These are phyloP conservation scores for Claviceps pusilla DNA, from an alignment of 2,329 filamentous ascomycete genomes.

Conservation along the genomic window DNA sequence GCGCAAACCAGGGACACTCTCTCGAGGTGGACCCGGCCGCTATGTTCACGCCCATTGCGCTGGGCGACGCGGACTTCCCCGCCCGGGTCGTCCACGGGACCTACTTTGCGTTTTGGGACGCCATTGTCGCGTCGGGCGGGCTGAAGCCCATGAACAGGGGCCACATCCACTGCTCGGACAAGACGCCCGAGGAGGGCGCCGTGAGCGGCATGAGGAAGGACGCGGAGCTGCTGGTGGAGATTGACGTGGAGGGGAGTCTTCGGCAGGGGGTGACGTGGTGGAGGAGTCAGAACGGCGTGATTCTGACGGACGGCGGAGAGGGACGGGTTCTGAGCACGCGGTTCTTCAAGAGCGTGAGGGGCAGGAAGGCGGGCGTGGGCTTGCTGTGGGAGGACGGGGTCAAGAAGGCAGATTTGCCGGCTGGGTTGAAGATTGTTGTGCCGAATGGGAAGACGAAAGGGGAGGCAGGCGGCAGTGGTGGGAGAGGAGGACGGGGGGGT, in stretches of 20 bases:
- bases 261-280: slow-evolving; percentile 53
- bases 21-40: slow-evolving; percentile 59
- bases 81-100: slow-evolving; percentile 70
- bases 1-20: slow-evolving; percentile 88
- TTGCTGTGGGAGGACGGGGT: slow-evolving; percentile 58
- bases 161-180: slow-evolving; percentile 69
- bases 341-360: slow-evolving; percentile 60
- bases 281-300: slow-evolving; percentile 62
- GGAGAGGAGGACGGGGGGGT: slow-evolving; percentile 17
- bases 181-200: slow-evolving; percentile 44
- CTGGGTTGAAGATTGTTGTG: slow-evolving; percentile 32
- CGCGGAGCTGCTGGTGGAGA: slow-evolving; percentile 62
- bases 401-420: slow-evolving; percentile 51
- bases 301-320: slow-evolving; percentile 46
- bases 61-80: slow-evolving; percentile 44
- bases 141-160: slow-evolving; percentile 68
- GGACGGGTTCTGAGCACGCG: slow-evolving; percentile 47
- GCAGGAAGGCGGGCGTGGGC: slow-evolving; percentile 41
- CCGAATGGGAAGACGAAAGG: slow-evolving; percentile 29
- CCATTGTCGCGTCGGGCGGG: slow-evolving; percentile 63
- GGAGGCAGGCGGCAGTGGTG: slow-evolving; percentile 19
- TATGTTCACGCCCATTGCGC: slow-evolving; percentile 53
- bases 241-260: slow-evolving; percentile 56
- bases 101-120: slow-evolving; percentile 63
- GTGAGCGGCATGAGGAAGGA: slow-evolving; percentile 69